Evolutionary conservation across 805 yeast species (phyloP), one percentile per base, ranked within the genome.

Genomic region (Candida qinlingensis): DNA sequence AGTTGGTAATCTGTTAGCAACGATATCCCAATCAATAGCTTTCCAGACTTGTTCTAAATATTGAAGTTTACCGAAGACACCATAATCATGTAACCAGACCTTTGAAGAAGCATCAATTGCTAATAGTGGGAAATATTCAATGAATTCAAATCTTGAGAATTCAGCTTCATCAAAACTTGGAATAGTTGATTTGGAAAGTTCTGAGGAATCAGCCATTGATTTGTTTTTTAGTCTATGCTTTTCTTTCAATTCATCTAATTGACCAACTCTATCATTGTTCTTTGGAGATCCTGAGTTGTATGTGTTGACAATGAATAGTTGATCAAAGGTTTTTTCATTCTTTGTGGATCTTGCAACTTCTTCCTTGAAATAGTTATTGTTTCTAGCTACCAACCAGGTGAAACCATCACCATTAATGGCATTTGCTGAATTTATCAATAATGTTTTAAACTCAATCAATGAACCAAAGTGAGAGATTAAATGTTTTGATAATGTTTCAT

Each of bases 221-320:
- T 19, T 37, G 57, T 56, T 48, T 61, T 66, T 39, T 4, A 6
- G 25, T 7, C 35, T 36, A 10, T 39, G 37, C 8, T 45, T 33
- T 8, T 43, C 41, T 19, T 56, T 53, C 30, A 62, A 48, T 7
- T 56, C 63, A 33, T 52, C 49, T 34, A 75, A 40, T 70, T 71
- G 57, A 62, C 69, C 56, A 75, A 63, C 65, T 76, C 81, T 52
- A 76, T 83, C 45, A 75, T 73, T 64, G 42, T 83, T 78, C 56
- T 82, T 83, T 31, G 96, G 96, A 6, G 87, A 75, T 5, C 98
- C 98, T 6, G 91, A 82, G 61, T 88, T 89, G 68, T 89, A 89
- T n/a, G 96, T 85, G 67, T 89, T 86, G 48, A 87, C 68, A 7
- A 94, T 71, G 45, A 80, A 82, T 58, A 94, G 73, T 33, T 74